Evolutionary conservation across 2,329 filamentous ascomycete genomes (phyloP), one percentile per base, ranked within the genome.

Genomic region (Aphanoascus verrucosus): DNA sequence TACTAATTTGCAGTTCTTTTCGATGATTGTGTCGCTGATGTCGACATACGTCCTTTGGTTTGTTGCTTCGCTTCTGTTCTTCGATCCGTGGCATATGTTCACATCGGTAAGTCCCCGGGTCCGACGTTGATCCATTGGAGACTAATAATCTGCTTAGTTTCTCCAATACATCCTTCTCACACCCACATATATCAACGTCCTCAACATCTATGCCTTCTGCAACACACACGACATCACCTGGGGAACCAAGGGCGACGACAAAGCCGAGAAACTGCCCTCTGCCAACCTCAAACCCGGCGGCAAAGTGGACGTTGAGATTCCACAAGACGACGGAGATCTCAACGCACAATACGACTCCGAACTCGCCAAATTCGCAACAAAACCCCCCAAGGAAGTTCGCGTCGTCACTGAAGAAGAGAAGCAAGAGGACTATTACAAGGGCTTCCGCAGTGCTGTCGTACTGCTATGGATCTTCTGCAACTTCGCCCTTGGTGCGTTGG

Each of bases 11-110:
- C 81, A 94, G 55, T 97, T 98, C 74, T 89, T 93, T 70, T 94
- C 88, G 34, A 79, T 98, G 58, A 93, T 98, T 62, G 82, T 98
- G 49, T 96, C 90, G 0, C 80, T 97, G 63, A 80, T 86, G 63
- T 93, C 89, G 9, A 98, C 93, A 0, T 98, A 93, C 67, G 78
- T 94, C 57, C 83, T 98, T 64, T 98, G 90, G 85, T 79, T 97
- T 56, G 72, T 98, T 49, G 86, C 88, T 0, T 95, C 89, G 7
- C 77, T 98, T 60, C 76, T 98, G 61, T 97, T 97, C 83, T 83
- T 97, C 69, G 93, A 98, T 68, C 93, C 93, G 3, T 98, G 93
- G 91, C 93, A 98, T 73, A 97, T 98, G 89, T 79, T 95, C 69
- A 97, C 93, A n/a, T 82, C 73, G 49, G 73, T 76, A 67, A 65